Conservation (phyloP, 2,329 filamentous ascomycete genomes). For the Phaeosphaeriaceae sp. region DNA sequence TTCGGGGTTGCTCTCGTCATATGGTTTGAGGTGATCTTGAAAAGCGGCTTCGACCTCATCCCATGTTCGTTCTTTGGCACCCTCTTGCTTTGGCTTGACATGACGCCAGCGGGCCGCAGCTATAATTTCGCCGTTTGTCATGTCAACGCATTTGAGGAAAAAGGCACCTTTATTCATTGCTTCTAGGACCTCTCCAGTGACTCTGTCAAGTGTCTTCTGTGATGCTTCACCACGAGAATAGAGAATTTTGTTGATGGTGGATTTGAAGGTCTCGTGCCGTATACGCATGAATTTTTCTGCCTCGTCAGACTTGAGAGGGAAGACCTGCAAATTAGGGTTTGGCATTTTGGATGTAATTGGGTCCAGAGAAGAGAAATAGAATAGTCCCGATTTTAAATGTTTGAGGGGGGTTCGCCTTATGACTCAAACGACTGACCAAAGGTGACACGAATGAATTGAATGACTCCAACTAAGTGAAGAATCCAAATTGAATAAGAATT, state of each 20-base stretch:
- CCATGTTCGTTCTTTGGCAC: slow-evolving; percentile 25
- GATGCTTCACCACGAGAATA: slow-evolving; percentile 40
- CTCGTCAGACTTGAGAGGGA: slow-evolving; percentile 34
- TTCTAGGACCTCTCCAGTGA: slow-evolving; percentile 29
- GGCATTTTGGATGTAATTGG: slow-evolving; percentile 15
- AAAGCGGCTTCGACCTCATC: slow-evolving; percentile 38
- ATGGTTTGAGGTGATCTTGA: slow-evolving; percentile 26
- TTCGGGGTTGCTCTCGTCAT: slow-evolving; percentile 34
- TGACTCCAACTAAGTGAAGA: too few species aligned
- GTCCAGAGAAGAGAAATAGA: too few species aligned
- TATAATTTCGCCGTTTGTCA: slow-evolving; percentile 29
- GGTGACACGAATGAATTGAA: too few species aligned
- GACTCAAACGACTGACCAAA: too few species aligned
- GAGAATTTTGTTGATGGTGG: slow-evolving; percentile 43
- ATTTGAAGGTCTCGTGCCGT: slow-evolving; percentile 38
- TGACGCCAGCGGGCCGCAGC: slow-evolving; percentile 40
- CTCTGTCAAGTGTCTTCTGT: slow-evolving; percentile 26
- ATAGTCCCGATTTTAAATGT: too few species aligned
- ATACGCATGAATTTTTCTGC: slow-evolving; percentile 39
- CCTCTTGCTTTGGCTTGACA: slow-evolving; percentile 23
- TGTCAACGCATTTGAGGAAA: slow-evolving; percentile 40
- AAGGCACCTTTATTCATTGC: slow-evolving; percentile 34
- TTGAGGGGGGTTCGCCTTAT: too few species aligned
- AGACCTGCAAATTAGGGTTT: slow-evolving; percentile 32
- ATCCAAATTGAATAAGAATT: too few species aligned